Evolutionary conservation across 176 grass and related monocot genomes (phyloP), one percentile per base, ranked within the genome.

Genomic region (Triticum dicoccoides): DNA sequence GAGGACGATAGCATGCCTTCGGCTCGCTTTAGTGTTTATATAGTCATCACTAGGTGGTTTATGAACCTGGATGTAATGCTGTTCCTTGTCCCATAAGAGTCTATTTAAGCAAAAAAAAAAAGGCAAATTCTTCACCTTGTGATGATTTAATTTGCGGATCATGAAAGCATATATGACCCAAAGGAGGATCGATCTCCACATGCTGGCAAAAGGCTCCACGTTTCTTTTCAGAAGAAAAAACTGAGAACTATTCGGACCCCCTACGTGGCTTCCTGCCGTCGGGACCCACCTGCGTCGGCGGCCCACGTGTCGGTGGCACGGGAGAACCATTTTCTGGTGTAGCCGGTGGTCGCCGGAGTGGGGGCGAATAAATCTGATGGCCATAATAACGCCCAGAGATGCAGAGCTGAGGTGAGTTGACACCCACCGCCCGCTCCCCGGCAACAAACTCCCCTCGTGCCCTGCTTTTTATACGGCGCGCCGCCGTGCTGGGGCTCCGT

Each of bases 331-430:
- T 21, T 2, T 8, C 0, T 29, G 17, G 44, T 8, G 23, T 11
- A 1, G 3, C 6, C 1, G 24, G 41, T 17, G 23, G 64, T 15
- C 27, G 64, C 64, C 27, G 5, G 5, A 49, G 38, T 23, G 23
- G 11, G 17, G 35, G 38, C 72, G 12, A 75, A 51, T 30, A 77
- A 77, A 77, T 54, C 25, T 9, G 42, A 6, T 27, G 42, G 3
- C 14, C 73, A 30, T 77, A 77, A 77, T 58, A 77, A 77, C 74
- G 8, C 73, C 73, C 73, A 6, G 44, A 77, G 73, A 47, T 8
- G 67, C 33, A 38, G 17, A 69, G 66, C 67, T 7, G 52, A 56
- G 54, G 17, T 58, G 18, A 58, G 54, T 58, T 58, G 54, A 58
- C 17, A 58, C 54, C 54, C 54, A 58, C 54, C 54, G 54, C 18